Conservation (phyloP, 23 red algal genomes). For the Pyropia yezoensis region DNA sequence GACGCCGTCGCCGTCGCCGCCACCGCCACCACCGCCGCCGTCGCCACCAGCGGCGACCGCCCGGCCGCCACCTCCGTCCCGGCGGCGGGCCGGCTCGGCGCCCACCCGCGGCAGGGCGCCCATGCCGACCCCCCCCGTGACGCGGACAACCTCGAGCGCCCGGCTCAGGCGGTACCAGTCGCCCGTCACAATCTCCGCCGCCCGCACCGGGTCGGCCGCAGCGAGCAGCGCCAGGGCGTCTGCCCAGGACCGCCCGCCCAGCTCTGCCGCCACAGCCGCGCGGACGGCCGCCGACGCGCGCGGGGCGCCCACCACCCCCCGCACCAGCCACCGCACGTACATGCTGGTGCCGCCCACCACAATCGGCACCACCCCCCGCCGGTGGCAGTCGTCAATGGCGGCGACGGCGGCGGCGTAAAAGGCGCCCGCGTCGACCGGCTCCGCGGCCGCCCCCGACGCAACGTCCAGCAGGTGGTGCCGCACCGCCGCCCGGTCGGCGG, state of each 20-base stretch:
- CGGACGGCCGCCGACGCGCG: constrained; percentile 6
- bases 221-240: constrained; percentile 24
- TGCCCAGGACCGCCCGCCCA: constrained; percentile 63
- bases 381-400: constrained; percentile 18
- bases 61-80: not conserved
- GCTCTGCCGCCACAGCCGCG: constrained; percentile 8
- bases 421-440: constrained; percentile 47
- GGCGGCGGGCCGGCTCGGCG: constrained; percentile 39
- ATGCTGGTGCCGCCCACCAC: constrained; percentile 95
- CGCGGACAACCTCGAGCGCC: constrained; percentile 62
- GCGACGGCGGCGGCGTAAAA: constrained; percentile 55
- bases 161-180: constrained; percentile 95
- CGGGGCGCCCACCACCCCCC: constrained; percentile 24
- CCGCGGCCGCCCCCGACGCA: constrained; percentile 7
- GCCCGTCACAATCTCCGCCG: constrained; percentile 41
- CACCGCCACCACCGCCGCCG: too few species aligned
- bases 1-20: too few species aligned
- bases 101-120: constrained; percentile 54
- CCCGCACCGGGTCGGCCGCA: constrained; percentile 51
- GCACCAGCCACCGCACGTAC: constrained; percentile 88
- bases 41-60: not conserved
- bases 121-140: constrained; percentile 39
- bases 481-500: constrained; percentile 34
- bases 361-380: constrained; percentile 45
- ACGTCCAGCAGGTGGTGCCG: constrained; percentile 70